Base-by-base conservation (phyloP, 805 yeast species). In the Wickerhamomyces bovis region DNA sequence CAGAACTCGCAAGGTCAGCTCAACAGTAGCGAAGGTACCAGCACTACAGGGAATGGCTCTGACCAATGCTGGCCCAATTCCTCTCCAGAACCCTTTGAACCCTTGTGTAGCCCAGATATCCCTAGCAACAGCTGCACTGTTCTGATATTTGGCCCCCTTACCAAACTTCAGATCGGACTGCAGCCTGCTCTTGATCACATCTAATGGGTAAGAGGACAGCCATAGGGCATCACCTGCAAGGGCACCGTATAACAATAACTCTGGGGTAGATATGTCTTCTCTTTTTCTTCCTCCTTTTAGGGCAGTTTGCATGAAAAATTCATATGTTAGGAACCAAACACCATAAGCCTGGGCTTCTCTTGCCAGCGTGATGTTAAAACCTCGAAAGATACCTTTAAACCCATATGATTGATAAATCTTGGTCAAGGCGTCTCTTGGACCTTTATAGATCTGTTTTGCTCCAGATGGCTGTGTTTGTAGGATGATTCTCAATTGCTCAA, bases 331-430 rank as follows among this genome's bases (percentile, higher is more conserved):
- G 67, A 94, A 94, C 70, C 92, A 90, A 20, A 80, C 75, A 58
- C 97, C 98, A 67, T 87, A 76, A 6, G 97, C 98, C 53, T 86
- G 80, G 4, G 86, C 79, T 61, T 92, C 98, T 69, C 98, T 81
- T 21, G 80, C 45, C 52, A 89, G 67, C 2, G 97, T 92, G 5
- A 97, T 92, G 3, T 74, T 71, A 43, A 90, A 66, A 3, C 99
- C 99, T 45, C 92, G 78, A 66, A 90, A 94, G 54, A 92, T 81
- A 18, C 89, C 89, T 44, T 71, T 66, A 2, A 83, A 12, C 6
- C 98, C 99, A 61, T 92, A 97, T 41, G 78, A 73, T 46, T 63
- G 61, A 61, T 80, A 84, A 80, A 92, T 92, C 49, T 78, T 82
- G 26, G 61, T 65, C 56, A 90, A 80, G 0, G 97, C 97, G 63